Conservation (phyloP, 2,329 filamentous ascomycete genomes). For the Phialophora macrospora region DNA sequence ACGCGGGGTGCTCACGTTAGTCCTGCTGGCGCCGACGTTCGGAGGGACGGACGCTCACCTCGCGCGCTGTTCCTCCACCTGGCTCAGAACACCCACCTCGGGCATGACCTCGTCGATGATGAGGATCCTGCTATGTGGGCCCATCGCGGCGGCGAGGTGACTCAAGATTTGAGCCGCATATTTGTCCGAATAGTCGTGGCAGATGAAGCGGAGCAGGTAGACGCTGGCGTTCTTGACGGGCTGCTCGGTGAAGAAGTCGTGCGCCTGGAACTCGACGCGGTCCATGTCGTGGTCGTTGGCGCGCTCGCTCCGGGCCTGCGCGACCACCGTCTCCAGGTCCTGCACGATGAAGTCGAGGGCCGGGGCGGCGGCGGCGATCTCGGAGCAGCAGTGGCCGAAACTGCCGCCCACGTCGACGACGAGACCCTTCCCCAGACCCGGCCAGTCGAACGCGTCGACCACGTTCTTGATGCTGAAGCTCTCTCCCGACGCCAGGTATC, state of each 20-base stretch:
- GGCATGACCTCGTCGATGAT: conserved; percentile 42
- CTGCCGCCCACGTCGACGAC: conserved; percentile 55
- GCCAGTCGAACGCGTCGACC: conserved; percentile 36
- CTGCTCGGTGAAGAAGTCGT: conserved; percentile 49
- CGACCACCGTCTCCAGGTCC: conserved; percentile 49
- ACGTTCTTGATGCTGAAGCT: conserved; percentile 33
- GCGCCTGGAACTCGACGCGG: conserved; percentile 32
- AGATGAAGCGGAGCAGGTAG: conserved; percentile 47
- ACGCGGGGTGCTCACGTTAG: not conserved
- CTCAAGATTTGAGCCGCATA: conserved; percentile 45
- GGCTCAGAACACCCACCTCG: conserved; percentile 14
- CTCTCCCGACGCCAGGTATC: conserved; percentile 17
- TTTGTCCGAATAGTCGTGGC: conserved; percentile 48
- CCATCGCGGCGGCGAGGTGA: conserved; percentile 43
- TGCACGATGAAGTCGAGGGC: conserved; percentile 61
- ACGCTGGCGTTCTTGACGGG: conserved; percentile 40
- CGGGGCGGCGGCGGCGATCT: conserved; percentile 57
- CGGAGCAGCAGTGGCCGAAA: conserved; percentile 63
- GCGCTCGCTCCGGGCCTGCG: conserved; percentile 25
- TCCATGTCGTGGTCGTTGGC: conserved; percentile 41
- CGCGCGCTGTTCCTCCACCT: conserved; percentile 7
- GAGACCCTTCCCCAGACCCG: conserved; percentile 27
- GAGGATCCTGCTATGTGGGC: conserved; percentile 43
- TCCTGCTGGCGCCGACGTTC: not conserved
- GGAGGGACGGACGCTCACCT: conserved; percentile 3